Conservation (phyloP, 2,329 filamentous ascomycete genomes). For the Exserohilum rostratum region DNA sequence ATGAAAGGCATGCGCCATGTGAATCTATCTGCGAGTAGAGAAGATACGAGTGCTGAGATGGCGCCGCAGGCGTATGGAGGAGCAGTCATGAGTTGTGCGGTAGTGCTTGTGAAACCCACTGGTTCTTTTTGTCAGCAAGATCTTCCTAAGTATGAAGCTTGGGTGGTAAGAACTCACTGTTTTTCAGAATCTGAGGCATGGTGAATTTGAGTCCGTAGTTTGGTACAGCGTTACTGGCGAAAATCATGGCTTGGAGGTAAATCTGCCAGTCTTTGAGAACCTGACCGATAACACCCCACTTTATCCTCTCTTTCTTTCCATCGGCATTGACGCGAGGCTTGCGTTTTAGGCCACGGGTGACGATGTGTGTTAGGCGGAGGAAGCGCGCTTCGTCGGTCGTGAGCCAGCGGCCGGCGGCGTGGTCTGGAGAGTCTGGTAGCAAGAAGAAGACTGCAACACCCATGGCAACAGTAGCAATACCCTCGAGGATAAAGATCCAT, state of each 20-base stretch:
- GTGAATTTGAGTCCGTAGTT: constrained; percentile 47
- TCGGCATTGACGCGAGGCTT: constrained; percentile 18
- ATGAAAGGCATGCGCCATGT: constrained; percentile 33
- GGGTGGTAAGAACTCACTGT: constrained; percentile 5
- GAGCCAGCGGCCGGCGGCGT: constrained; percentile 60
- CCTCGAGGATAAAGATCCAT: not conserved
- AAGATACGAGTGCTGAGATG: constrained; percentile 24
- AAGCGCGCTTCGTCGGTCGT: constrained; percentile 56
- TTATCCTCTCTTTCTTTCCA: constrained; percentile 20
- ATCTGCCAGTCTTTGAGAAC: constrained; percentile 59
- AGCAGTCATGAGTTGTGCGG: constrained; percentile 33
- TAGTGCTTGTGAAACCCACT: constrained; percentile 34
- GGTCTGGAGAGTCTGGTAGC: constrained; percentile 68
- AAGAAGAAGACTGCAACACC: constrained; percentile 55
- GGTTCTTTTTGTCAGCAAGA: not conserved
- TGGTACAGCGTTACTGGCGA: constrained; percentile 31
- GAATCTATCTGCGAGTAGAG: constrained; percentile 25
- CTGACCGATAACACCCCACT: constrained; percentile 32
- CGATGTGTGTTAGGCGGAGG: constrained; percentile 27
- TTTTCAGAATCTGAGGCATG: constrained; percentile 18
- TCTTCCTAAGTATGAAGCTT: not conserved
- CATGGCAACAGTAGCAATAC: constrained; percentile 44
- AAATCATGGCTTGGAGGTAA: constrained; percentile 51
- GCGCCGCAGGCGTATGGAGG: constrained; percentile 32
- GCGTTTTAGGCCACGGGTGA: constrained; percentile 19